A percentile compares a stretch with the other conserved stretches of the same genome.
Evolutionary conservation across 768 basidiomycete species (phyloP).

Genomic region (Phlebiopsis gigantea): DNA sequence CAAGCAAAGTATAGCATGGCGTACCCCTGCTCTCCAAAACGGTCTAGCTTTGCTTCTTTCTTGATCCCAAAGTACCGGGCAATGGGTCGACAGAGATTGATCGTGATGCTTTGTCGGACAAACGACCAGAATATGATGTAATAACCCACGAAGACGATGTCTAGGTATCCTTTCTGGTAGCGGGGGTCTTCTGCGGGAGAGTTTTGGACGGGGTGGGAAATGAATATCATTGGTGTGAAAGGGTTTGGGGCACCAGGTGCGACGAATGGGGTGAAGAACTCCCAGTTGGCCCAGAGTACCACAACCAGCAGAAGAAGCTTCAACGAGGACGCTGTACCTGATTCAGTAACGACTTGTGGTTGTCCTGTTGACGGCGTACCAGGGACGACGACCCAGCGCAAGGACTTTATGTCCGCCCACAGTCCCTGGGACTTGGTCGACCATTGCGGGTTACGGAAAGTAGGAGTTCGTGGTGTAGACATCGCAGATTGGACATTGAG

Average conservation of each 20-base stretch:
- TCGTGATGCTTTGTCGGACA: slow-evolving; percentile 67
- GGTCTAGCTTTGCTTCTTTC: slow-evolving; percentile 58
- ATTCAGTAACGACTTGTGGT: too few relatives aligned
- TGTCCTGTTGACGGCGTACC: slow-evolving; percentile 40
- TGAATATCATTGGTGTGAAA: slow-evolving; percentile 63
- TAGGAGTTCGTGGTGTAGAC: neutral
- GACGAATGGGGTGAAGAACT: slow-evolving; percentile 43
- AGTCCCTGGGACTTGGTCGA: slow-evolving; percentile 31
- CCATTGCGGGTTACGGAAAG: slow-evolving; percentile 5
- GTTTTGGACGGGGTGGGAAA: slow-evolving; percentile 57
- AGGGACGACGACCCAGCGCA: slow-evolving; percentile 73
- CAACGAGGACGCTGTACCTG: slow-evolving; percentile 51
- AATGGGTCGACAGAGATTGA: slow-evolving; percentile 60
- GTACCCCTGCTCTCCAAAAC: slow-evolving; percentile 92
- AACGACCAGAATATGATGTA: slow-evolving; percentile 88
- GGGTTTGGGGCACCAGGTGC: slow-evolving; percentile 58
- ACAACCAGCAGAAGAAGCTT: slow-evolving; percentile 60
- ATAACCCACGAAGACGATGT: slow-evolving; percentile 76
- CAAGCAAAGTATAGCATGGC: slow-evolving; percentile 73
- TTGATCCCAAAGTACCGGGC: slow-evolving; percentile 69
- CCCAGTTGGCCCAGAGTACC: slow-evolving; percentile 63
- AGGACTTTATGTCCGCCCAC: slow-evolving; percentile 45
- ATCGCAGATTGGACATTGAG: slow-evolving; percentile 8
- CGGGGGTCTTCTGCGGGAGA: slow-evolving; percentile 50
- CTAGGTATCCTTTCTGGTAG: slow-evolving; percentile 70